These are phyloP conservation scores for Cokeromyces recurvatus DNA, from an alignment of 371 early-diverging fungal species.

Conservation along the genomic window DNA sequence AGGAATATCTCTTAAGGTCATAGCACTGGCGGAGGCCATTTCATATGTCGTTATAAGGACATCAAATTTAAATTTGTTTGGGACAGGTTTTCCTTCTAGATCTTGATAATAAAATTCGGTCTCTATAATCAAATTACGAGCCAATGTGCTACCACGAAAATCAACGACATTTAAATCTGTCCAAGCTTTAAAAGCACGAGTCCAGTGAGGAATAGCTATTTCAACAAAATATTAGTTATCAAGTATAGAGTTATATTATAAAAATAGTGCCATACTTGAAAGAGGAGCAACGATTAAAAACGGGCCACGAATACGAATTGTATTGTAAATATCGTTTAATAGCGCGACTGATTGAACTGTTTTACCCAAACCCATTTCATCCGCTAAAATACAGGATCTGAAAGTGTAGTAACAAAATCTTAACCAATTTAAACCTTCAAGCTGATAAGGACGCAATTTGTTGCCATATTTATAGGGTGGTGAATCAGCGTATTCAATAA, in stretches of 20 bases:
- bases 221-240: too few species aligned
- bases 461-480: conserved; percentile 61
- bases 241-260: too few species aligned
- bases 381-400: conserved; percentile 76
- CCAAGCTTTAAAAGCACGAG: conserved; percentile 75
- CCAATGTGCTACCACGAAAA: conserved; percentile 60
- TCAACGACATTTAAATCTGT: conserved; percentile 73
- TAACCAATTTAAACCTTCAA: conserved; percentile 74
- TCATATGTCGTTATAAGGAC: conserved; percentile 86
- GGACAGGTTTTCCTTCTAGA: conserved; percentile 41
- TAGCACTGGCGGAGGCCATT: conserved; percentile 66
- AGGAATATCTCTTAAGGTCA: conserved; percentile 68
- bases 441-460: conserved; percentile 64
- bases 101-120: conserved; percentile 74
- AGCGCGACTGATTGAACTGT: conserved; percentile 80
- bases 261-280: conserved; percentile 48
- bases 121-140: conserved; percentile 58
- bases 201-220: conserved; percentile 65
- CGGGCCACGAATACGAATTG: conserved; percentile 58
- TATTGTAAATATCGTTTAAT: conserved; percentile 62
- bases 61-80: conserved; percentile 70
- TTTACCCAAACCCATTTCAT: conserved; percentile 87
- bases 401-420: conserved; percentile 67
- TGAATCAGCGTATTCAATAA: conserved; percentile 61
- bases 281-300: conserved; percentile 79